Evolutionary conservation across 768 basidiomycete species (phyloP).

Genomic region (Termitomyces sp.): DNA sequence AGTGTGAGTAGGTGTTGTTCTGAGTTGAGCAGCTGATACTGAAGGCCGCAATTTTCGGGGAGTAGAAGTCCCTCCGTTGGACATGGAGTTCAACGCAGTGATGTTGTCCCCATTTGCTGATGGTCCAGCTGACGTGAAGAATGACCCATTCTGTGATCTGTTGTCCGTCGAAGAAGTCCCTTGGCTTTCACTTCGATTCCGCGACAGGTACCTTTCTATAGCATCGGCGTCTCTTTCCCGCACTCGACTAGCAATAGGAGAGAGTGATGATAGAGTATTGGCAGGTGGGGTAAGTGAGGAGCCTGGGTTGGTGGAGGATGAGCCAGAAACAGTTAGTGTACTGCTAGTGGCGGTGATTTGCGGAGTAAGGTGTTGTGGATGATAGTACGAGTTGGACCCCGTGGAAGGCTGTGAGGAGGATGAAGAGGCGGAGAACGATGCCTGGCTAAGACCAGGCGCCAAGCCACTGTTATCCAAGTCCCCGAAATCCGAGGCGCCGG

Average conservation of each 20-base stretch:
- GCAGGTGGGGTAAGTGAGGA: conserved; percentile 29
- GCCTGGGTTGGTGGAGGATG: conserved; percentile 28
- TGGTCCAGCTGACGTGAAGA: conserved; percentile 42
- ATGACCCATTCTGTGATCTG: conserved; percentile 54
- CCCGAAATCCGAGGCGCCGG: conserved; percentile 69
- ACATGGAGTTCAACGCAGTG: conserved; percentile 38
- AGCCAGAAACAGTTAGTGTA: conserved; percentile 22
- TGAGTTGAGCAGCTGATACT: conserved; percentile 71
- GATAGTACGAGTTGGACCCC: conserved; percentile 39
- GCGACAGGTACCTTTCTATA: conserved; percentile 78
- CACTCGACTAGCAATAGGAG: conserved; percentile 77
- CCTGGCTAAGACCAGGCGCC: conserved; percentile 39
- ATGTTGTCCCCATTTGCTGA: conserved; percentile 54
- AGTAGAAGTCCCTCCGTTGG: conserved; percentile 47
- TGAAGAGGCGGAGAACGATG: conserved; percentile 55
- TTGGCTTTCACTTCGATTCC: conserved; percentile 79
- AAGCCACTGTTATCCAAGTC: conserved; percentile 46
- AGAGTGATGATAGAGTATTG: conserved; percentile 45
- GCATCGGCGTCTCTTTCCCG: conserved; percentile 82
- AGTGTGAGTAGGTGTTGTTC: conserved; percentile 32
- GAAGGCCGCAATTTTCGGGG: conserved; percentile 67
- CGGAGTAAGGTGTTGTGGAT: conserved; percentile 23
- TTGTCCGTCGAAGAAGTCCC: conserved; percentile 70
- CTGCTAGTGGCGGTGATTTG: conserved; percentile 27
- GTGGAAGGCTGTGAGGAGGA: conserved; percentile 54